A percentile compares a stretch with the other conserved stretches of the same genome.
Evolutionary conservation across 2,329 filamentous ascomycete genomes (phyloP).

Genomic region (Trichoderma brevicompactum): DNA sequence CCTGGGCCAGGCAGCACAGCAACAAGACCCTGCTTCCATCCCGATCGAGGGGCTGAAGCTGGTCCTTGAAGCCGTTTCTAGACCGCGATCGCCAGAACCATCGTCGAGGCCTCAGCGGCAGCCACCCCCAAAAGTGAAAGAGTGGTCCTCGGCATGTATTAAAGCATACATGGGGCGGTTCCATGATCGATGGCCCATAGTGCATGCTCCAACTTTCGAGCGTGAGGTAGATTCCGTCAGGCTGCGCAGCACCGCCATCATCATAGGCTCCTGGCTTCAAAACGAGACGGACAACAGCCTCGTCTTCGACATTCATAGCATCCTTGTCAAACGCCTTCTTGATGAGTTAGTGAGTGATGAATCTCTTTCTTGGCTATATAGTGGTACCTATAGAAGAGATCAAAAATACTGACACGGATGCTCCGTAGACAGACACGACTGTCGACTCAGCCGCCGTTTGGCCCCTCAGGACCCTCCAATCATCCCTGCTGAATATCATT

Average conservation of each 20-base stretch:
- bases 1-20: background rate
- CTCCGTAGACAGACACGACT: conserved; percentile 12
- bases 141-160: conserved; percentile 34
- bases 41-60: conserved; percentile 17
- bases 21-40: background rate
- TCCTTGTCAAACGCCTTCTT: conserved; percentile 40
- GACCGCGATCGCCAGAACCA: conserved; percentile 8
- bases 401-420: background rate
- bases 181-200: conserved; percentile 48
- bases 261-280: conserved; percentile 48
- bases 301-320: conserved; percentile 40
- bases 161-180: conserved; percentile 47
- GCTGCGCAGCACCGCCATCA: conserved; percentile 40
- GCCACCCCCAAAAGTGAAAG: conserved; percentile 29
- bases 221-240: conserved; percentile 38
- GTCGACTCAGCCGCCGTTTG: conserved; percentile 35
- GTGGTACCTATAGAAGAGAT: too few species aligned
- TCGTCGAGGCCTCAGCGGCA: background rate
- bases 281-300: conserved; percentile 36
- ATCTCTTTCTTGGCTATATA: too few species aligned
- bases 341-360: conserved; percentile 38
- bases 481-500: conserved; percentile 45
- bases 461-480: conserved; percentile 42
- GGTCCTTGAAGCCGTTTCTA: conserved; percentile 24
- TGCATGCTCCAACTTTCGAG: conserved; percentile 46